Conservation (phyloP, 306 rosid genomes). For the Trichosanthes truncata region DNA sequence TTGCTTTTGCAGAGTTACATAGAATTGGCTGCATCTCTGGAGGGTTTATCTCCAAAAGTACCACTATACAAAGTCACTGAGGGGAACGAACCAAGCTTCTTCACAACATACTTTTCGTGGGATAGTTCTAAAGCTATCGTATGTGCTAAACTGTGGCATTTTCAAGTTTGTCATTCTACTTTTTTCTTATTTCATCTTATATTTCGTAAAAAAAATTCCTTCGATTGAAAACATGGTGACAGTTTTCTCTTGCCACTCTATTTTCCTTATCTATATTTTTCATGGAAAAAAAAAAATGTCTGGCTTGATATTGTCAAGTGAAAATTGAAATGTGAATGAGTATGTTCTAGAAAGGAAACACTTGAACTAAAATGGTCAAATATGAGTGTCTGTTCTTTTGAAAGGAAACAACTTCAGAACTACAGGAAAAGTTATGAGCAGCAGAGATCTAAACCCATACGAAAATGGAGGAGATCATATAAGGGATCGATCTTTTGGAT, state of each 20-base stretch:
- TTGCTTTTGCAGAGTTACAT: constrained; percentile 56
- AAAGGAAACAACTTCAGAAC: background rate
- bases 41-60: constrained; percentile 51
- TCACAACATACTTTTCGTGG: constrained; percentile 88
- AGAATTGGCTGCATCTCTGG: constrained; percentile 67
- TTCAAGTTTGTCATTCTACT: background rate
- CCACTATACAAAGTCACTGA: constrained; percentile 69
- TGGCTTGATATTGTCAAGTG: background rate
- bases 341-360: background rate
- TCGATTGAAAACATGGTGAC: background rate
- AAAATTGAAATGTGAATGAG: background rate
- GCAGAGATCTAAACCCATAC: background rate
- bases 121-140: constrained; percentile 73
- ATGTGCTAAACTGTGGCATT: constrained; percentile 20
- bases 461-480: background rate
- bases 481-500: background rate
- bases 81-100: constrained; percentile 88
- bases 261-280: background rate
- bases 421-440: background rate
- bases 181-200: background rate
- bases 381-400: background rate
- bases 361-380: background rate
- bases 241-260: background rate
- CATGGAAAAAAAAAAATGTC: background rate
- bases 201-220: constrained; percentile 1